phyloP scores from a whole-genome alignment of 2,329 filamentous ascomycete species.

The Didymella keratinophila region DNA sequence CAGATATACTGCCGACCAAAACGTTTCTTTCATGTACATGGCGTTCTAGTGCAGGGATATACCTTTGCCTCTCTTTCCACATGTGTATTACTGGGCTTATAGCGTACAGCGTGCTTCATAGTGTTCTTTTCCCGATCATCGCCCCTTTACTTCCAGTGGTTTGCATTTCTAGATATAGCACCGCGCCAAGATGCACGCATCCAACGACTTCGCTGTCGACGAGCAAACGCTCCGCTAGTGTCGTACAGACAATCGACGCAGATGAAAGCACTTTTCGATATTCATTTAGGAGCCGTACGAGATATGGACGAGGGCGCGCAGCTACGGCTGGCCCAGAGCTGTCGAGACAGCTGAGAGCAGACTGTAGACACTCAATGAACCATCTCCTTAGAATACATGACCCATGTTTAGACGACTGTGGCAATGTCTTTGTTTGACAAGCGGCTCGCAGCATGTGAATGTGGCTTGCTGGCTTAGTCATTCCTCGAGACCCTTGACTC shows the following conservation, averaged over 20 bases:
- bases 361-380: not conserved
- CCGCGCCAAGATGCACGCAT: constrained; percentile 14
- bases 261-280: not conserved
- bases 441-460: not conserved
- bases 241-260: not conserved
- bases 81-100: constrained; percentile 34
- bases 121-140: constrained; percentile 17
- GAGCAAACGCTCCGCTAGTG: constrained; percentile 10
- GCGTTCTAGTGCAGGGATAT: constrained; percentile 28
- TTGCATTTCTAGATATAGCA: constrained; percentile 19
- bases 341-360: not conserved
- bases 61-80: constrained; percentile 22
- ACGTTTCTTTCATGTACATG: constrained; percentile 39
- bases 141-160: constrained; percentile 1
- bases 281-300: constrained; percentile 6
- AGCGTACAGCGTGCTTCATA: constrained; percentile 43
- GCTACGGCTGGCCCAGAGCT: constrained; percentile 20
- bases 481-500: constrained; percentile 5
- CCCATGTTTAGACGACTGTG: no score
- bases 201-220: constrained; percentile 17
- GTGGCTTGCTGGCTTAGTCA: constrained; percentile 14
- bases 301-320: constrained; percentile 2
- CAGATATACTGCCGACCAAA: constrained; percentile 32
- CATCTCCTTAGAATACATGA: not conserved
- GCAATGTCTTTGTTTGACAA: not conserved